These are phyloP conservation scores for Raphanus raphanistrum DNA, from an alignment of 345 rosid species.

Conservation along the genomic window DNA sequence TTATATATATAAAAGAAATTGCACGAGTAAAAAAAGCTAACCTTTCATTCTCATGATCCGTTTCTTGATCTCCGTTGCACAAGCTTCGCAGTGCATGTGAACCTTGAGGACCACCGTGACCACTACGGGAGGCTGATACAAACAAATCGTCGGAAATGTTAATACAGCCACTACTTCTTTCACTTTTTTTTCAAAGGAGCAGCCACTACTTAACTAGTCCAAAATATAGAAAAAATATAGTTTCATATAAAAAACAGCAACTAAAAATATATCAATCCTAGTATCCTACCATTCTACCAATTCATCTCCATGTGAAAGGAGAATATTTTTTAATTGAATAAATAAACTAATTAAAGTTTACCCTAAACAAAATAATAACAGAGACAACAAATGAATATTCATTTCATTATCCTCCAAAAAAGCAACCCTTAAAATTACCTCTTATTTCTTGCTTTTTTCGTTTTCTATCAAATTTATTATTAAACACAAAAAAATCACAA, in stretches of 20 bases:
- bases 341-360: neutral
- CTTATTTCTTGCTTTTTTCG: neutral
- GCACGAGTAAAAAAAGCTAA: constrained; percentile 1
- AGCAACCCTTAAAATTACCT: neutral
- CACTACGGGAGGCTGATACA: constrained; percentile 59
- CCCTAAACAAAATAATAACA: neutral
- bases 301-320: constrained; percentile 38
- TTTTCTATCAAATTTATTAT: neutral
- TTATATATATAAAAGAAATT: neutral
- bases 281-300: constrained; percentile 35
- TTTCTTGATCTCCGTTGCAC: constrained; percentile 82
- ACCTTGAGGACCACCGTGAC: constrained; percentile 68
- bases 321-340: constrained; percentile 27
- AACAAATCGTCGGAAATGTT: neutral
- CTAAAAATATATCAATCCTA: constrained; percentile 21
- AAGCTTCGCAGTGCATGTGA: constrained; percentile 96
- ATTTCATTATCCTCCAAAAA: neutral
- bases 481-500: neutral
- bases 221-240: neutral
- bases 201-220: neutral
- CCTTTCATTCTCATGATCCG: constrained; percentile 91
- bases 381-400: neutral
- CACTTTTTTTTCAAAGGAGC: no score
- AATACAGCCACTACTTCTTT: neutral
- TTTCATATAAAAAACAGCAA: neutral